Percentiles rank a stretch among this genome's conserved stretches.
These are phyloP conservation scores for Verticillium klebahnii DNA, from an alignment of 2,329 filamentous ascomycete genomes.

Conservation along the genomic window DNA sequence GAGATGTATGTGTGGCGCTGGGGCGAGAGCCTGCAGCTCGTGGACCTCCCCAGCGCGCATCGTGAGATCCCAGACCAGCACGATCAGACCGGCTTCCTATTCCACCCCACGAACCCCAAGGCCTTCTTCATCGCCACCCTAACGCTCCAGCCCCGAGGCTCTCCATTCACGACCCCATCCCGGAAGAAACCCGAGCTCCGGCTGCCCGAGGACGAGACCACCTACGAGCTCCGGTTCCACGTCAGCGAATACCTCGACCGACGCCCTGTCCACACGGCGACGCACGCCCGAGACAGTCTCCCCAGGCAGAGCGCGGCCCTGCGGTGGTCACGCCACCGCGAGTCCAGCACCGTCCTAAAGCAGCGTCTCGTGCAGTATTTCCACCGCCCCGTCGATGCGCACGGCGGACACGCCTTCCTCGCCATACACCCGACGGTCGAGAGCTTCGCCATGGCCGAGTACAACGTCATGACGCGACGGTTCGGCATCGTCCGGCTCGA, in stretches of 20 bases:
- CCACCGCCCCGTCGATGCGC: background rate
- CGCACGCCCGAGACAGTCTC: background rate
- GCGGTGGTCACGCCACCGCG: rapidly evolving
- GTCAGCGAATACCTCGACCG: background rate
- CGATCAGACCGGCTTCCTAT: background rate
- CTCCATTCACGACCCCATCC: too few species aligned
- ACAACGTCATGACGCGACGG: background rate
- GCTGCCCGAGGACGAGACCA: background rate
- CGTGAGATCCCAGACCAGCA: background rate
- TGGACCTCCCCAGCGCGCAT: background rate
- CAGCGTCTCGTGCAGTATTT: background rate
- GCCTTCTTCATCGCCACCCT: background rate
- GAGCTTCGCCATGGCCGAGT: background rate
- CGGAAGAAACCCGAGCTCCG: too few species aligned
- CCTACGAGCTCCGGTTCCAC: background rate
- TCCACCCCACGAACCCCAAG: background rate
- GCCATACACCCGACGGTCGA: background rate
- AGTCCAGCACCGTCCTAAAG: background rate
- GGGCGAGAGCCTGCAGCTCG: background rate
- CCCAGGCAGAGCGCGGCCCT: background rate
- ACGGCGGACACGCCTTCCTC: background rate
- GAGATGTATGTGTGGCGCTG: background rate
- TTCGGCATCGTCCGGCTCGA: background rate
- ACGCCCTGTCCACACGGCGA: background rate
- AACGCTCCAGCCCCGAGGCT: background rate